Conservation (phyloP, 23 red algal genomes). For the Agarophyton chilense region DNA sequence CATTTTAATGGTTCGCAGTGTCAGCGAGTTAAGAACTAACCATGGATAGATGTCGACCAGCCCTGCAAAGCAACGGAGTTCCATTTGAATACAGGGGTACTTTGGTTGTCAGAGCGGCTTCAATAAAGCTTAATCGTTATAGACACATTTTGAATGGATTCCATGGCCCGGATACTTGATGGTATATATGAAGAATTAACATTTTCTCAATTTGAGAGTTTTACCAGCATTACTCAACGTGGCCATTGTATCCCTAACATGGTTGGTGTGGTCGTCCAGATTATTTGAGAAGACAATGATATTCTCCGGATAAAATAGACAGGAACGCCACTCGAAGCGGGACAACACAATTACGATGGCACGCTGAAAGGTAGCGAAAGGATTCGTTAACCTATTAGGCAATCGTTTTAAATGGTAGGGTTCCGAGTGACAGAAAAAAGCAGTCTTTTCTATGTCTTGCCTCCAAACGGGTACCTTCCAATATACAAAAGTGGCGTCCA, state of each 20-base stretch:
- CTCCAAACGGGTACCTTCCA: no score
- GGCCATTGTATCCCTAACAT: slow-evolving; percentile 24
- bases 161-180: slow-evolving; percentile 52
- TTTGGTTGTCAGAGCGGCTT: neutral
- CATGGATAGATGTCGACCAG: slow-evolving; percentile 19
- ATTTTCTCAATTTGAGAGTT: slow-evolving; percentile 43
- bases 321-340: neutral
- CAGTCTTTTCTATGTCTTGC: no score
- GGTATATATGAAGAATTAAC: slow-evolving; percentile 24
- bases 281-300: slow-evolving; percentile 41
- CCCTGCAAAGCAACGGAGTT: slow-evolving; percentile 4
- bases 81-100: slow-evolving; percentile 19
- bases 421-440: slow-evolving; percentile 15
- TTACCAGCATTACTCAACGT: slow-evolving; percentile 7
- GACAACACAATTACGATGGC: slow-evolving; percentile 35
- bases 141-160: neutral
- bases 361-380: slow-evolving; percentile 36
- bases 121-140: slow-evolving; percentile 8
- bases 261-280: neutral
- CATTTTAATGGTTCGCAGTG: neutral
- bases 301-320: slow-evolving; percentile 39
- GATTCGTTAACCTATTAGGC: slow-evolving; percentile 43
- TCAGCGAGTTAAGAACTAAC: slow-evolving; percentile 6
- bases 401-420: slow-evolving; percentile 7
- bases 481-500: no score